Conservation (phyloP, 495 filamentous ascomycete genomes). For the Daldinia loculata region DNA sequence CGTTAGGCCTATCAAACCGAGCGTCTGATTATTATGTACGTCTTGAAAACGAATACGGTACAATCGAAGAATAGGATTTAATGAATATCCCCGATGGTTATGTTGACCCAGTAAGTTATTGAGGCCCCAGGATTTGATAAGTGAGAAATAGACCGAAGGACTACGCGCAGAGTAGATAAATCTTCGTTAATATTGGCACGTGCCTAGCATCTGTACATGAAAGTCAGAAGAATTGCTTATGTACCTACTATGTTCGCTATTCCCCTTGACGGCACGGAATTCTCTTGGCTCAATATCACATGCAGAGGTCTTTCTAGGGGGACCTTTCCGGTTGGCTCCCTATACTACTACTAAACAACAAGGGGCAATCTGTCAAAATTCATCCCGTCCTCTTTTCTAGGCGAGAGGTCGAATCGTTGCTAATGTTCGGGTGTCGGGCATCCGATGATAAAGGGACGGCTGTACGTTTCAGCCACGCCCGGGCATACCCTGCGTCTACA, state of each 20-base stretch:
- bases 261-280: conserved; percentile 9
- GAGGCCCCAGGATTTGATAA: not conserved
- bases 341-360: conserved; percentile 2
- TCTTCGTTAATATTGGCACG: not conserved
- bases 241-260: not conserved
- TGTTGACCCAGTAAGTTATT: not conserved
- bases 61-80: conserved; percentile 10
- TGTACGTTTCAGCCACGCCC: conserved; percentile 32
- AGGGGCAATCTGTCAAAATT: not conserved
- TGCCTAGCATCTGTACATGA: not conserved
- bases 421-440: conserved; percentile 22
- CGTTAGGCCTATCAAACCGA: conserved; percentile 7
- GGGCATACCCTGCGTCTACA: conserved; percentile 17
- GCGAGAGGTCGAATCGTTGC: conserved; percentile 18
- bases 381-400: conserved; percentile 14
- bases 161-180: not conserved
- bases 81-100: not conserved
- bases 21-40: conserved; percentile 8
- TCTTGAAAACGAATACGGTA: conserved; percentile 16
- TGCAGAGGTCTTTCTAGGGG: not conserved
- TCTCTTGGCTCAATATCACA: conserved; percentile 9
- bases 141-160: not conserved
- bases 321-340: conserved; percentile 26
- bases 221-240: not conserved
- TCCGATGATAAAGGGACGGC: conserved; percentile 31